phyloP scores from a whole-genome alignment of 139 green algal species.

The Chlamydomonas sp. region DNA sequence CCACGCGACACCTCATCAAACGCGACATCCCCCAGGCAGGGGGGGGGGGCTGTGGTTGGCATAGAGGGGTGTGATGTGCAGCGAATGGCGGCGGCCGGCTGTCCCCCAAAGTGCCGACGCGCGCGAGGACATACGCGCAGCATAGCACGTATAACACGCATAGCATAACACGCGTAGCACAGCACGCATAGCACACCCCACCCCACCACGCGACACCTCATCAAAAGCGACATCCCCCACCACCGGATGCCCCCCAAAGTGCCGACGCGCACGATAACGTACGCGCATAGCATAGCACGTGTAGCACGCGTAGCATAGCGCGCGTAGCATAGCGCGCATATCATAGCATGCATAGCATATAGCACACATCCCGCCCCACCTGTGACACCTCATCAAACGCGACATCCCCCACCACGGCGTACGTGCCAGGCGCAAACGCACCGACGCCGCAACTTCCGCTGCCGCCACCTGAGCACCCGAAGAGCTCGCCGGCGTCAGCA shows the following conservation, averaged over 20 bases:
- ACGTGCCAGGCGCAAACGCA: slow-evolving; percentile 15
- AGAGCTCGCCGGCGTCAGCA: not conserved
- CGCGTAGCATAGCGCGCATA: not conserved
- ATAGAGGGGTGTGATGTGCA: not conserved
- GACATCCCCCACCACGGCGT: slow-evolving; percentile 88
- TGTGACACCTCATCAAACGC: slow-evolving; percentile 55
- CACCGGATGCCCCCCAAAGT: slow-evolving; percentile 32
- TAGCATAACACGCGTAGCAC: too few species aligned
- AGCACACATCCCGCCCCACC: slow-evolving; percentile 2
- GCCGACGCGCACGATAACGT: not conserved
- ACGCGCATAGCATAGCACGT: not conserved
- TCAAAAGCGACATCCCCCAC: slow-evolving; percentile 23
- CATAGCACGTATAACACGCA: too few species aligned
- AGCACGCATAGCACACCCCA: too few species aligned
- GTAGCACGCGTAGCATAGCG: not conserved
- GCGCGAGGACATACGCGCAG: too few species aligned
- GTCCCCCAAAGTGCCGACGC: too few species aligned
- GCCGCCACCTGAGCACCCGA: not conserved
- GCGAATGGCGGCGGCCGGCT: not conserved
- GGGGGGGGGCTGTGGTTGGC: not conserved
- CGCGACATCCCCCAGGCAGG: not conserved
- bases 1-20: too few species aligned
- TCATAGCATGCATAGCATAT: not conserved
- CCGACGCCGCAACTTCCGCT: not conserved
- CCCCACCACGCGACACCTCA: too few species aligned